Conservation (phyloP, 2,329 filamentous ascomycete species). For the Fusarium sp. region DNA sequence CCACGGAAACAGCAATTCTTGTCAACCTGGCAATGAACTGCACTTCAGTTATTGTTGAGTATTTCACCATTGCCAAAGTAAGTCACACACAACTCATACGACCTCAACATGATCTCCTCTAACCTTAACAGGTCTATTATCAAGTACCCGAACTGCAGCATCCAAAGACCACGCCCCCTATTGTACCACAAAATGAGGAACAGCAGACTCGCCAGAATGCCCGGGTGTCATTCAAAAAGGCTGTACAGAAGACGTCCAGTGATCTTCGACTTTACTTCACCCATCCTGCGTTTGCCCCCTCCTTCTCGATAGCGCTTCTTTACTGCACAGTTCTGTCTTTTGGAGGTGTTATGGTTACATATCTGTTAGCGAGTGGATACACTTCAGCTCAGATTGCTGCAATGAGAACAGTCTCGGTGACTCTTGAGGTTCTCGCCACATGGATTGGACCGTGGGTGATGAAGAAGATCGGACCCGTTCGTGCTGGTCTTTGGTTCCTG, state of each 20-base stretch:
- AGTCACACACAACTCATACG: rapidly evolving
- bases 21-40: slow-evolving; percentile 61
- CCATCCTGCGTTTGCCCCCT: slow-evolving; percentile 68
- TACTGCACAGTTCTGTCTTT: slow-evolving; percentile 71
- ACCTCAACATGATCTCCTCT: not conserved
- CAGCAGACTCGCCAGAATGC: not conserved
- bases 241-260: slow-evolving; percentile 14
- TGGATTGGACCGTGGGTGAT: slow-evolving; percentile 68
- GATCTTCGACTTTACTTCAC: slow-evolving; percentile 56
- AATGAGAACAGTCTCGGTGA: slow-evolving; percentile 61
- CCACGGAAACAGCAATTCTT: slow-evolving; percentile 59
- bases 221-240: not conserved
- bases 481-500: slow-evolving; percentile 77
- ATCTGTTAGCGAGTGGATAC: slow-evolving; percentile 64
- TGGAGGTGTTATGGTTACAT: slow-evolving; percentile 72
- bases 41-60: slow-evolving; percentile 60
- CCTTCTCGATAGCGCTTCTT: slow-evolving; percentile 66
- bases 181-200: not conserved
- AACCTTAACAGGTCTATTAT: slow-evolving; percentile 37
- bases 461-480: slow-evolving; percentile 63
- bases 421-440: slow-evolving; percentile 69
- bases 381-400: slow-evolving; percentile 62
- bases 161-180: slow-evolving; percentile 25
- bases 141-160: slow-evolving; percentile 42
- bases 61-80: slow-evolving; percentile 57